Percentiles rank a stretch among this genome's conserved stretches.
These are phyloP conservation scores for Curvularia eragrostidis DNA, from an alignment of 2,329 filamentous ascomycete genomes.

Conservation along the genomic window DNA sequence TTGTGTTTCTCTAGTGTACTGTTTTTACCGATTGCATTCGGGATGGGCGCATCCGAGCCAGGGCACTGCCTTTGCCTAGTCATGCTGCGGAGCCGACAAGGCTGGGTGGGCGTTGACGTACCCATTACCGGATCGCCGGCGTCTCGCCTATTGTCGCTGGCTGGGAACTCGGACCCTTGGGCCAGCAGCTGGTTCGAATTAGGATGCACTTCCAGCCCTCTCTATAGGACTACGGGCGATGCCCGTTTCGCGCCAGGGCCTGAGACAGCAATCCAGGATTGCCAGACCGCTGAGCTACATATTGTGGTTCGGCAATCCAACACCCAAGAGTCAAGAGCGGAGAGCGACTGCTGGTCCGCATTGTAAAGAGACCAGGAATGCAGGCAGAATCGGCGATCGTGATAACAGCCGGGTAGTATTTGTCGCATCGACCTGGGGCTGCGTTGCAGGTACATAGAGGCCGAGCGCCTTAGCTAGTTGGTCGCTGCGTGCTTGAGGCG, in stretches of 20 bases:
- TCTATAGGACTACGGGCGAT: background rate
- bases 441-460: background rate
- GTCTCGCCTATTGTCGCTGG: background rate
- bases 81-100: slow-evolving; percentile 3
- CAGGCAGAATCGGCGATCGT: slow-evolving; percentile 1
- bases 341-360: background rate
- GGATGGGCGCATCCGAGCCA: slow-evolving; percentile 2
- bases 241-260: slow-evolving; percentile 9
- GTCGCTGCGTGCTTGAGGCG: too few relatives aligned
- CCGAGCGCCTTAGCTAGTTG: background rate
- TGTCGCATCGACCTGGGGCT: slow-evolving; percentile 1
- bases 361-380: slow-evolving; percentile 5
- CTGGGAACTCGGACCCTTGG: background rate
- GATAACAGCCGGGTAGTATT: background rate
- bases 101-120: slow-evolving; percentile 2
- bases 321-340: background rate
- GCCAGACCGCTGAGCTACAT: background rate
- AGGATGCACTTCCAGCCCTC: background rate
- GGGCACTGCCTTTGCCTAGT: slow-evolving; percentile 11
- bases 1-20: background rate
- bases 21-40: slow-evolving; percentile 5
- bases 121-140: slow-evolving; percentile 1
- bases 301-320: background rate
- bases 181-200: background rate
- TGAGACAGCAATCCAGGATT: slow-evolving; percentile 5